Percentiles rank a stretch among this genome's conserved stretches.
These are phyloP conservation scores for Dactylonectria macrodidyma DNA, from an alignment of 2,329 filamentous ascomycete genomes.

Conservation along the genomic window DNA sequence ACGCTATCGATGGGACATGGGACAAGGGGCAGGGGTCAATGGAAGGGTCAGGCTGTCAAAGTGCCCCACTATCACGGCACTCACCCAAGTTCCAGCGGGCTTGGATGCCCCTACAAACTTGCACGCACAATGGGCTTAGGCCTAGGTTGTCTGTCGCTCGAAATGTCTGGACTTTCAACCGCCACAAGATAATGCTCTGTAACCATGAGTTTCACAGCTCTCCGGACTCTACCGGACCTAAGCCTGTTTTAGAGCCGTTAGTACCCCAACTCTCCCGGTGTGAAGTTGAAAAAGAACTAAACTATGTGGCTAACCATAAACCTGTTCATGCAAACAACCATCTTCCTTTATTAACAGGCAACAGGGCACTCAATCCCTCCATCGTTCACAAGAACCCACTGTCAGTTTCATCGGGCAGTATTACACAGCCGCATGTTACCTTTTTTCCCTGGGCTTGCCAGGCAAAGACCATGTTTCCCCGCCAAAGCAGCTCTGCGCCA, in stretches of 20 bases:
- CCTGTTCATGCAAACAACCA: background rate
- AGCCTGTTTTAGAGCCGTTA: background rate
- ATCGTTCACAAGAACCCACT: background rate
- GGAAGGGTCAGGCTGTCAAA: conserved; percentile 25
- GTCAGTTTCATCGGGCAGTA: background rate
- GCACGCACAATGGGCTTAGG: background rate
- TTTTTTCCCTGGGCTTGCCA: background rate
- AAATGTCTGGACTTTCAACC: too few species aligned
- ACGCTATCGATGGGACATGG: conserved; percentile 36
- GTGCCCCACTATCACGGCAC: conserved; percentile 3
- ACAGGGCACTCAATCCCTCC: background rate
- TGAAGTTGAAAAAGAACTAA: background rate
- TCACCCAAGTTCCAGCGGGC: conserved; percentile 6
- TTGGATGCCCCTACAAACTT: background rate
- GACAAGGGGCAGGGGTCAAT: conserved; percentile 28
- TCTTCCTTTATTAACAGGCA: background rate
- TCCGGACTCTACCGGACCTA: background rate
- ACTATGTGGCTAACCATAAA: background rate
- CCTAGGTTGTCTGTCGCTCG: too few species aligned
- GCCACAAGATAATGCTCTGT: background rate
- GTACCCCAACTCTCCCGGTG: background rate
- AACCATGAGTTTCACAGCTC: background rate
- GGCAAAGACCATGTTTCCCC: conserved; percentile 2
- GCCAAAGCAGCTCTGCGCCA: conserved; percentile 19
- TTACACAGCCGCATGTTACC: background rate